phyloP scores from a whole-genome alignment of 352 stramenopile species.

The Phytophthora colocasiae region DNA sequence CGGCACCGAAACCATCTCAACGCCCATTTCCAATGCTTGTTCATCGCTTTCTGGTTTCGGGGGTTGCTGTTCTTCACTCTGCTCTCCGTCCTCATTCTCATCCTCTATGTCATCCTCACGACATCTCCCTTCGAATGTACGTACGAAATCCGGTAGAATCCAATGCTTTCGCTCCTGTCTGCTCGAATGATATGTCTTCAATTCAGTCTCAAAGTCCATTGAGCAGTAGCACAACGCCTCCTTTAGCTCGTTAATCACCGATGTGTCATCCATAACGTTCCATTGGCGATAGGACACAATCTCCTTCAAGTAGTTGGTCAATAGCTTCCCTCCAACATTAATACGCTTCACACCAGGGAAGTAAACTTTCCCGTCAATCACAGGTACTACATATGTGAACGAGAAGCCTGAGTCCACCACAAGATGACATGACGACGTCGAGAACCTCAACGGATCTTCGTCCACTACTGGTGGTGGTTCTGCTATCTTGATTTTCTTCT shows the following conservation, averaged over 20 bases:
- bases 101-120: slow-evolving; percentile 32
- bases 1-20: slow-evolving; percentile 89
- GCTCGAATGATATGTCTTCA: slow-evolving; percentile 53
- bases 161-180: slow-evolving; percentile 61
- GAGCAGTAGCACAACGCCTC: slow-evolving; percentile 92
- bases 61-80: slow-evolving; percentile 15
- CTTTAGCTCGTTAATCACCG: slow-evolving; percentile 86
- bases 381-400: slow-evolving; percentile 94
- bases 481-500: slow-evolving; percentile 20
- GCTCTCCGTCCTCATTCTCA: slow-evolving; percentile 23
- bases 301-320: slow-evolving; percentile 98
- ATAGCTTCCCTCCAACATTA: slow-evolving; percentile 95
- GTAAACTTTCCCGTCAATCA: slow-evolving; percentile 76
- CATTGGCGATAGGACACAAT: slow-evolving; percentile 95
- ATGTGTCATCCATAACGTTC: slow-evolving; percentile 95
- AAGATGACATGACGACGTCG: slow-evolving; percentile 63
- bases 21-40: slow-evolving; percentile 85
- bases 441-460: slow-evolving; percentile 44
- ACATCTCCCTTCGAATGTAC: slow-evolving; percentile 61
- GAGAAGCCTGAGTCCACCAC: slow-evolving; percentile 97
- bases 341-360: slow-evolving; percentile 70
- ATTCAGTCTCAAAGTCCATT: slow-evolving; percentile 85
- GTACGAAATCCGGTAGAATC: slow-evolving; percentile 86
- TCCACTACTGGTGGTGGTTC: slow-evolving; percentile 3
- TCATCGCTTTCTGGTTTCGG: slow-evolving; percentile 32